A percentile compares a stretch with the other conserved stretches of the same genome.
phyloP scores from a whole-genome alignment of 306 rosid species.

The Potentilla sterilis region DNA sequence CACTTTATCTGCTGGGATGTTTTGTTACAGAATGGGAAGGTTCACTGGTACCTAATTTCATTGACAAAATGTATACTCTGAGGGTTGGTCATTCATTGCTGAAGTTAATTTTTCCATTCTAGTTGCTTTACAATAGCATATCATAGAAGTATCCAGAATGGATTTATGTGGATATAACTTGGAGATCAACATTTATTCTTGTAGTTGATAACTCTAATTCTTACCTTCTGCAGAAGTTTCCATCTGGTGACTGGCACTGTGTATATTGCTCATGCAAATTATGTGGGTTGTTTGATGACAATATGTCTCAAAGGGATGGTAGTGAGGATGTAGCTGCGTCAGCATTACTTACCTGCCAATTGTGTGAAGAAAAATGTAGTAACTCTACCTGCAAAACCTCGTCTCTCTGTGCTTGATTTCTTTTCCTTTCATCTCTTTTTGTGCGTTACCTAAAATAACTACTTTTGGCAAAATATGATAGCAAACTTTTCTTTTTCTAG shows the following conservation, averaged over 20 bases:
- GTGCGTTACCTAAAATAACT: not conserved
- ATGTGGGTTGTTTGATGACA: constrained; percentile 56
- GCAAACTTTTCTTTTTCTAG: constrained; percentile 34
- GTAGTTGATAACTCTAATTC: constrained; percentile 18
- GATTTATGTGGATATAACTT: constrained; percentile 16
- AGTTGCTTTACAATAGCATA: not conserved
- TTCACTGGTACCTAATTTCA: not conserved
- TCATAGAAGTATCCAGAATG: constrained; percentile 5
- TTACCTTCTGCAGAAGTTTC: constrained; percentile 68
- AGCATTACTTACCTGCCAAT: constrained; percentile 49
- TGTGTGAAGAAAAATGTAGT: constrained; percentile 84
- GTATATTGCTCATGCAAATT: constrained; percentile 87
- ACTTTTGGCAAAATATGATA: not conserved
- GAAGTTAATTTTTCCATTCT: not conserved
- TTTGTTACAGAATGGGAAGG: not conserved
- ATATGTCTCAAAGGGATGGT: constrained; percentile 34
- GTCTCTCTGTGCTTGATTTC: not conserved
- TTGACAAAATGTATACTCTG: not conserved
- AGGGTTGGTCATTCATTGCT: not conserved
- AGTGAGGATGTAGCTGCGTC: constrained; percentile 32
- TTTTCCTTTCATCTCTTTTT: constrained; percentile 12
- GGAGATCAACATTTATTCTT: constrained; percentile 17
- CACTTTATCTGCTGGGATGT: not conserved
- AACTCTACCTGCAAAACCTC: constrained; percentile 9
- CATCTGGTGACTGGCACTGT: constrained; percentile 94